Evolutionary conservation across 768 basidiomycete species (phyloP).

Genomic region (Boletus reticuloceps): DNA sequence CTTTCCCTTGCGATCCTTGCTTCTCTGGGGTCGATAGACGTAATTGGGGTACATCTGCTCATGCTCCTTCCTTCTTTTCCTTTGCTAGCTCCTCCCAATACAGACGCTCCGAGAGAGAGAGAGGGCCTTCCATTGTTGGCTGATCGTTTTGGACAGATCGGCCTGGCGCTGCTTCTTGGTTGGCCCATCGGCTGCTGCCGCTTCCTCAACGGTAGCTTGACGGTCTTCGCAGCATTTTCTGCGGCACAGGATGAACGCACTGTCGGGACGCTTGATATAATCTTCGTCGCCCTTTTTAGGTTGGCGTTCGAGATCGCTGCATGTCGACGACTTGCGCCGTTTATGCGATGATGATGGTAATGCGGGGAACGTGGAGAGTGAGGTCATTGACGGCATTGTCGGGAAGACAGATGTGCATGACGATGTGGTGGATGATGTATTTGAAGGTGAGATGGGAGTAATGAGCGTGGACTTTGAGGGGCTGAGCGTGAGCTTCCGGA

Average conservation of each 20-base stretch:
- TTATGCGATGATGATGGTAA: slow-evolving; percentile 17
- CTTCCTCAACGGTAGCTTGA: slow-evolving; percentile 53
- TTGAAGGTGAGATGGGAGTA: too few relatives aligned
- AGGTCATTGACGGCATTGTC: too few relatives aligned
- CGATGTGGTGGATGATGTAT: too few relatives aligned
- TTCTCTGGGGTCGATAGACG: slow-evolving; percentile 73
- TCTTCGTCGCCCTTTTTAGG: slow-evolving; percentile 71
- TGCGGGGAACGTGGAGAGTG: too few relatives aligned
- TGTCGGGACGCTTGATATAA: slow-evolving; percentile 68
- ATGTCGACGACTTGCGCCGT: slow-evolving; percentile 51
- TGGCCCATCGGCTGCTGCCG: slow-evolving; percentile 32
- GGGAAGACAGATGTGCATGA: too few relatives aligned
- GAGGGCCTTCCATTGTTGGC: slow-evolving; percentile 75
- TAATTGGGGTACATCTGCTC: slow-evolving; percentile 73
- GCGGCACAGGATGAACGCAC: slow-evolving; percentile 83
- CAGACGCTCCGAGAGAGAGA: slow-evolving; percentile 55
- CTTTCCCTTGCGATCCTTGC: slow-evolving; percentile 45
- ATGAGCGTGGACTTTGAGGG: too few relatives aligned
- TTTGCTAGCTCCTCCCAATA: slow-evolving; percentile 77
- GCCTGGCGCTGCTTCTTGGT: slow-evolving; percentile 75
- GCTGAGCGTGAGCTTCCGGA: too few relatives aligned
- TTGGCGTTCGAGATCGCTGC: slow-evolving; percentile 47
- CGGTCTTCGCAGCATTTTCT: slow-evolving; percentile 75
- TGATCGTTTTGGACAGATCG: slow-evolving; percentile 79
- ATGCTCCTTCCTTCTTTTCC: slow-evolving; percentile 76